Evolutionary conservation across 2,329 filamentous ascomycete genomes (phyloP).

Genomic region (Colletotrichum tanaceti): DNA sequence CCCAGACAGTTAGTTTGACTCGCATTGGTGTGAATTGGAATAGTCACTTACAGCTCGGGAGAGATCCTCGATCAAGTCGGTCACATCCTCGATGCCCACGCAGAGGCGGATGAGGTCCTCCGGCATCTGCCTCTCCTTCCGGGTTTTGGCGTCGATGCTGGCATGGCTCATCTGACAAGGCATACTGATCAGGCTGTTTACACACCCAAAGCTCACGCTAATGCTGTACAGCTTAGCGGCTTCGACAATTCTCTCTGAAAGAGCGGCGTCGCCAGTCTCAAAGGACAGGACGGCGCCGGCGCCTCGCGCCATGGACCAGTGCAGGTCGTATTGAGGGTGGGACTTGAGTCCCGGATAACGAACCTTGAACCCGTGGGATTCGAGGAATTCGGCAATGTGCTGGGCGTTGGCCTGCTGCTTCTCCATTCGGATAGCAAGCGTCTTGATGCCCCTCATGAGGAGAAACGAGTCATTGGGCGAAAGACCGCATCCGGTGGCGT

Average conservation of each 20-base stretch:
- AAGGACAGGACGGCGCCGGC: constrained; percentile 95
- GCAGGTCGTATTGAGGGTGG: constrained; percentile 95
- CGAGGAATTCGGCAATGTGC: constrained; percentile 90
- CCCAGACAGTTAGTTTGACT: constrained; percentile 43
- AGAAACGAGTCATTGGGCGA: constrained; percentile 97
- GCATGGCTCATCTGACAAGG: constrained; percentile 99
- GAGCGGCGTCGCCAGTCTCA: constrained; percentile 85
- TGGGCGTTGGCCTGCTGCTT: constrained; percentile 96
- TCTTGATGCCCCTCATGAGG: constrained; percentile 95
- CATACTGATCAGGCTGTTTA: constrained; percentile 99
- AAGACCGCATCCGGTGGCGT: constrained; percentile 92
- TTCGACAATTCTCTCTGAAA: constrained; percentile 95
- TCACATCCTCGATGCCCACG: constrained; percentile 93
- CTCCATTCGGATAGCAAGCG: constrained; percentile 96
- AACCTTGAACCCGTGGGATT: constrained; percentile 90
- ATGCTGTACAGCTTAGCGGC: constrained; percentile 93
- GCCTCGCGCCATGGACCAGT: constrained; percentile 94
- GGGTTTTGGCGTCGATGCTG: constrained; percentile 95
- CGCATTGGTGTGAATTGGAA: not conserved
- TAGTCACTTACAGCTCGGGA: constrained; percentile 80
- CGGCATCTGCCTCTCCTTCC: constrained; percentile 88
- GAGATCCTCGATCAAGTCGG: constrained; percentile 93
- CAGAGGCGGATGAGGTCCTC: constrained; percentile 97
- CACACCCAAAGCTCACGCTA: constrained; percentile 96
- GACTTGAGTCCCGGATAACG: constrained; percentile 94